A percentile compares a stretch with the other conserved stretches of the same genome.
Conservation (phyloP, 2,329 filamentous ascomycete genomes). For the Tricladium varicosporioides region DNA sequence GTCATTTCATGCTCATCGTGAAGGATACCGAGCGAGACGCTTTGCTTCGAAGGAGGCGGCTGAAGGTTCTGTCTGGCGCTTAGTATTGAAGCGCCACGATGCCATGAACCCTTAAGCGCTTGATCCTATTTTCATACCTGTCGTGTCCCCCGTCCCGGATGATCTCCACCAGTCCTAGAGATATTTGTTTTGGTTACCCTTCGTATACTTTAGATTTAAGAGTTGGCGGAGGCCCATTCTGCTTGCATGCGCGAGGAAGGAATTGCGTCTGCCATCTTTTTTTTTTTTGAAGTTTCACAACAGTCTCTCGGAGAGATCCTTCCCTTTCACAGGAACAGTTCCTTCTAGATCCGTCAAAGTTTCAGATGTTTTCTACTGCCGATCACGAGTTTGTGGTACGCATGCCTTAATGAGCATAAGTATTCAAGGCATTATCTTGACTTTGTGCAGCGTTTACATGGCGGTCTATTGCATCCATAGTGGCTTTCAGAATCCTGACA, state of each 20-base stretch:
- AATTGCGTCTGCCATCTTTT: not conserved
- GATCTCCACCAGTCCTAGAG: no score
- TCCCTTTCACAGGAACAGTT: not conserved
- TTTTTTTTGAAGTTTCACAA: not conserved
- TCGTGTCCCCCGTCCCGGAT: no score
- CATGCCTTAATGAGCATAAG: not conserved
- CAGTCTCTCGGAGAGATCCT: not conserved
- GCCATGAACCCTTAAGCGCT: no score
- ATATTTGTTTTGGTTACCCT: not conserved
- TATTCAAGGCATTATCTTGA: not conserved
- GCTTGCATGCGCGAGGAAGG: not conserved
- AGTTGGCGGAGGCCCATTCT: not conserved
- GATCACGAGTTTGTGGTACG: not conserved
- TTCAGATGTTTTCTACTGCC: not conserved
- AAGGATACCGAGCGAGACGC: no score
- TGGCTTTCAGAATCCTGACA: not conserved
- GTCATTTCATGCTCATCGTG: no score
- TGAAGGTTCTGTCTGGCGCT: no score
- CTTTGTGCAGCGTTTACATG: not conserved
- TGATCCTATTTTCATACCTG: no score
- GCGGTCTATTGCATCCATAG: not conserved
- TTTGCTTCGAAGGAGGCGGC: no score
- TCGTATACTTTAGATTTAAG: not conserved
- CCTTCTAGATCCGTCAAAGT: not conserved
- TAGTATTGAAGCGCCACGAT: no score